Conservation (phyloP, 208 protist genomes). For the Herpetomonas samuelpessoai region DNA sequence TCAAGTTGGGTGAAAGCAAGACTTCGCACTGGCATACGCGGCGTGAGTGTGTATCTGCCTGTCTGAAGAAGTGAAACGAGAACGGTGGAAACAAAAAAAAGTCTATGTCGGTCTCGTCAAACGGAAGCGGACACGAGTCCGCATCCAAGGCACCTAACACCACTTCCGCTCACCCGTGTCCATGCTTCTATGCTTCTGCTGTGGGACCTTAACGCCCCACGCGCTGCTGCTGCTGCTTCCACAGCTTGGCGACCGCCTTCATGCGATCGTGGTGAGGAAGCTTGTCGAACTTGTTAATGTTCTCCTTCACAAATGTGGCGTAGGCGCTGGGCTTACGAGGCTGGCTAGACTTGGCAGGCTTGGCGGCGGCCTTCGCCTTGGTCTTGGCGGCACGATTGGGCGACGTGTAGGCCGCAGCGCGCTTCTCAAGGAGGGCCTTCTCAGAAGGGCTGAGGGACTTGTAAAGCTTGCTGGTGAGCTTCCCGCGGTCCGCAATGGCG, state of each 20-base stretch:
- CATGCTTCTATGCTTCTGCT: background rate
- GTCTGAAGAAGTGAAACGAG: too few relatives aligned
- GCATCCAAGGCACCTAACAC: too few relatives aligned
- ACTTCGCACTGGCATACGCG: too few relatives aligned
- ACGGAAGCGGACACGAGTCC: too few relatives aligned
- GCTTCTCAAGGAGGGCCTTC: slow-evolving; percentile 52
- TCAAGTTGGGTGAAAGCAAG: too few relatives aligned
- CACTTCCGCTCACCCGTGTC: background rate
- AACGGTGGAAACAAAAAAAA: too few relatives aligned
- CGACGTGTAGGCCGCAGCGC: slow-evolving; percentile 43
- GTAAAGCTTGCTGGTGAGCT: slow-evolving; percentile 79
- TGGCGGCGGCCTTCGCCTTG: slow-evolving; percentile 1
- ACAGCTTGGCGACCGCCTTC: slow-evolving; percentile 83
- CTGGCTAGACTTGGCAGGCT: background rate
- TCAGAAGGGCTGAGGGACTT: slow-evolving; percentile 55
- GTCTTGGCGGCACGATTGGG: slow-evolving; percentile 22
- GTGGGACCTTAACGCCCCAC: slow-evolving; percentile 11
- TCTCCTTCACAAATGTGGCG: slow-evolving; percentile 73
- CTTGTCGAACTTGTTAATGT: slow-evolving; percentile 69
- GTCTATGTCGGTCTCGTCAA: too few relatives aligned
- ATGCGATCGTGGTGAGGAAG: slow-evolving; percentile 78
- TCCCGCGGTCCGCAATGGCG: slow-evolving; percentile 59
- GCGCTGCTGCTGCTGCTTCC: slow-evolving; percentile 64
- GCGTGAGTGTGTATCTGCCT: too few relatives aligned
- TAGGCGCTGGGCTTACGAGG: slow-evolving; percentile 45